A percentile compares a stretch with the other conserved stretches of the same genome.
Evolutionary conservation across 2,329 filamentous ascomycete species (phyloP).

Genomic region (Fusarium setosum): DNA sequence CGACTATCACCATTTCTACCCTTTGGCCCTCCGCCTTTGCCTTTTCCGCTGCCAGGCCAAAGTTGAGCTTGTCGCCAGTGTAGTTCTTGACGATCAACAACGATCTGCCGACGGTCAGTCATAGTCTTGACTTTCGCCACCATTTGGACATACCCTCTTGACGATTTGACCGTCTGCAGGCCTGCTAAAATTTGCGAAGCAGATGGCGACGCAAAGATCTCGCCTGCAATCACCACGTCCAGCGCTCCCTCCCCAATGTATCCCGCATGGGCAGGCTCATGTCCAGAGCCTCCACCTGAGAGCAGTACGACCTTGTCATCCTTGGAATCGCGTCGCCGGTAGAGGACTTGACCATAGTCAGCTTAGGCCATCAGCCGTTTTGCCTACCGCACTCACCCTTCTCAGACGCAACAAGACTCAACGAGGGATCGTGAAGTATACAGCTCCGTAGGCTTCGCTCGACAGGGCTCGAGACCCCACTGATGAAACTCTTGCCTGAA

Average conservation of each 20-base stretch:
- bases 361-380: background rate
- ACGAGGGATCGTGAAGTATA: conserved; percentile 35
- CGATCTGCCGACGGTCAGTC: conserved; percentile 18
- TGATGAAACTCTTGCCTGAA: conserved; percentile 40
- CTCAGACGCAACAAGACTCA: conserved; percentile 36
- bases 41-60: conserved; percentile 44
- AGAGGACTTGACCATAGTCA: conserved; percentile 30
- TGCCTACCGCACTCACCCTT: conserved; percentile 21
- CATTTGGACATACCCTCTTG: conserved; percentile 24
- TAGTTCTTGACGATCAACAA: conserved; percentile 44
- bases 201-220: conserved; percentile 42
- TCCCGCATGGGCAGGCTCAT: conserved; percentile 40
- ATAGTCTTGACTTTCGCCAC: fast-evolving
- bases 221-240: conserved; percentile 36
- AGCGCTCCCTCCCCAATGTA: conserved; percentile 39
- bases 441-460: conserved; percentile 36
- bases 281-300: conserved; percentile 39
- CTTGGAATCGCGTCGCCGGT: conserved; percentile 22
- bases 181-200: conserved; percentile 38
- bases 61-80: conserved; percentile 44
- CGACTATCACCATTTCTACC: conserved; percentile 40
- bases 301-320: conserved; percentile 35
- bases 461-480: conserved; percentile 31
- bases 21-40: conserved; percentile 40
- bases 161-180: conserved; percentile 34